Conservation (phyloP, 345 rosid genomes). For the Syzygium aqueum region DNA sequence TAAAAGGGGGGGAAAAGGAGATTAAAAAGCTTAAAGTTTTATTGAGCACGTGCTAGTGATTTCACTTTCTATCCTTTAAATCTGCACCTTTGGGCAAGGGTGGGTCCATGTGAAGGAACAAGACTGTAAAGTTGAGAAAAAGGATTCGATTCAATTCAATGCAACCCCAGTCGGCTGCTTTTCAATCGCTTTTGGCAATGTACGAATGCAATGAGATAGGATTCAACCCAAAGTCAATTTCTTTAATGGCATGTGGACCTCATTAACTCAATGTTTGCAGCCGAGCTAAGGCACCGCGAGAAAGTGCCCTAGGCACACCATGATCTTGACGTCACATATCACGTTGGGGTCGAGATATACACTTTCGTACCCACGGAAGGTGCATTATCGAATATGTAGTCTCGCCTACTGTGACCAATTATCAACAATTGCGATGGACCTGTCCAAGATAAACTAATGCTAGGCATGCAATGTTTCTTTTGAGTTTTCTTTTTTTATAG, state of each 20-base stretch:
- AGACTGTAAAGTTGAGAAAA: neutral
- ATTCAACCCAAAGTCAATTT: neutral
- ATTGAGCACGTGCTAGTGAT: neutral
- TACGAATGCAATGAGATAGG: neutral
- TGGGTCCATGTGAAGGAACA: neutral
- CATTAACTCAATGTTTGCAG: neutral
- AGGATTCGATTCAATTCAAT: neutral
- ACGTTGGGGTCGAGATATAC: neutral
- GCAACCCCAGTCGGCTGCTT: neutral
- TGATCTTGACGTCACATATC: neutral
- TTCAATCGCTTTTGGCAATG: neutral
- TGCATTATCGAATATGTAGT: neutral
- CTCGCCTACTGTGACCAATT: neutral
- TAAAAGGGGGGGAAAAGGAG: neutral
- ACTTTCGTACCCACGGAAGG: neutral
- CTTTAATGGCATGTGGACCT: neutral
- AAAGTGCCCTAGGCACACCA: neutral
- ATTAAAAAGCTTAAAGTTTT: neutral
- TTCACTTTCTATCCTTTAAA: neutral
- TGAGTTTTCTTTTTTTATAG: neutral
- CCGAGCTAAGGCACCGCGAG: neutral
- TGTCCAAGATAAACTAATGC: neutral
- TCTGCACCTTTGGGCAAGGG: neutral
- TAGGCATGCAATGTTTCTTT: neutral
- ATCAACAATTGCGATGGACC: neutral